Evolutionary conservation across 768 basidiomycete species (phyloP).

Genomic region (Mycena venus): DNA sequence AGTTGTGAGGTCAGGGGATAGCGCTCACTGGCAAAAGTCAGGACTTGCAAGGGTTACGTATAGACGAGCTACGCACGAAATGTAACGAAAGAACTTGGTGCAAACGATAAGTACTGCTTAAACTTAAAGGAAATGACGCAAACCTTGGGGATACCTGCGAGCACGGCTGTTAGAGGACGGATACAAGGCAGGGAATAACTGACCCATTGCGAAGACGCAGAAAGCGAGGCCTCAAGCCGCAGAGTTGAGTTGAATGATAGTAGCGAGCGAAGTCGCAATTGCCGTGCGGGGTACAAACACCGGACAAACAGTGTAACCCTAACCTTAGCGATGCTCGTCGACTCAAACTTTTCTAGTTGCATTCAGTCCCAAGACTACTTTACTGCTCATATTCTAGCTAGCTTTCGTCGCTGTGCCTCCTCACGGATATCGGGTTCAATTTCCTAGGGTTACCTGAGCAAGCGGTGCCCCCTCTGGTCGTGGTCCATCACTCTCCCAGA

Average conservation of each 20-base stretch:
- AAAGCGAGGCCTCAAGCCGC: conserved; percentile 2
- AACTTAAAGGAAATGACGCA: conserved; percentile 21
- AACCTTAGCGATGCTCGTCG: no score
- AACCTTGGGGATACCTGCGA: conserved; percentile 76
- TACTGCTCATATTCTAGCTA: no score
- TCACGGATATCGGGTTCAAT: no score
- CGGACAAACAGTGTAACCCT: no score
- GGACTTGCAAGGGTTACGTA: not conserved
- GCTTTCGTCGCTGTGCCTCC: no score
- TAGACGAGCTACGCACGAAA: conserved; percentile 84
- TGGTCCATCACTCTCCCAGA: no score
- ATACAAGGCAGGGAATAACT: not conserved
- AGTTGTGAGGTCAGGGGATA: conserved; percentile 98
- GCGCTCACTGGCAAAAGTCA: conserved; percentile 75
- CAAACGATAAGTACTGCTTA: conserved; percentile 26
- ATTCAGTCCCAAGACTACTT: no score
- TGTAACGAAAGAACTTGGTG: conserved; percentile 93
- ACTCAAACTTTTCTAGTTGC: no score
- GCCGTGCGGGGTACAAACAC: no score
- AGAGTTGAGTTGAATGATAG: not conserved
- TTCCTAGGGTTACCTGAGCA: no score
- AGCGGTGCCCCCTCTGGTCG: no score
- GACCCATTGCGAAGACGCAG: conserved; percentile 12
- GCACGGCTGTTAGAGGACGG: not conserved
- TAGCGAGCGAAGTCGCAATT: no score